Evolutionary conservation across 73 alveolate species (phyloP), one percentile per base, ranked within the genome.

Genomic region (Urostyla sp.): DNA sequence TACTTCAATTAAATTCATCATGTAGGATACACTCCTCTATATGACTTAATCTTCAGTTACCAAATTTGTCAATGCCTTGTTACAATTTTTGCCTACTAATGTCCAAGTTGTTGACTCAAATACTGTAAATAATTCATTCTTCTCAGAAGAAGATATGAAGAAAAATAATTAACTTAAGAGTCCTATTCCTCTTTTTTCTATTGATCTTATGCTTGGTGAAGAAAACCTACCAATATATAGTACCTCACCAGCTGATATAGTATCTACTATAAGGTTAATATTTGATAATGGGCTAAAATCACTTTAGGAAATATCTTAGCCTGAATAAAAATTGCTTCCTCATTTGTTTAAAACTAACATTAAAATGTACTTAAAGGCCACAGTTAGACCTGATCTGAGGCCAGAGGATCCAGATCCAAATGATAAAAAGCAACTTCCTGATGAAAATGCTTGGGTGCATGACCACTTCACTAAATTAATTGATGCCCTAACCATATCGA

Each of bases 21-120:
- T 96, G 99, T 97, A 92, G 90, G 99, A 95, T 81, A 95, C 97
- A 0, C 73, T 96, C 31, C 97, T 94, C 53, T 75, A 80, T 76
- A 78, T 96, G 79, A 95, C 98, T 35, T 50, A 92, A 49, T 92
- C 85, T 85, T 96, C 99, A 49, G 97, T 96, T 85, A 89, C 84
- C 16, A 90, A 92, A 76, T 96, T 91, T 85, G 96, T 92, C 23
- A 94, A 94, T 72, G 87, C 95, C 40, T 85, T 96, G 91, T 92
- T 90, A 72, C 63, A 81, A 31, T 94, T 91, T 77, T 72, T 91
- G 35, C 98, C 97, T 18, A 57, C 55, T 26, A 76, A 73, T 61
- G 90, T 86, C 11, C 91, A 89, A 44, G 93, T 92, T 27, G 74
- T 87, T 63, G 96, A 88, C 66, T 92, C 90, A 18, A 78, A 75